Evolutionary conservation across 805 yeast genomes (phyloP), one percentile per base, ranked within the genome.

Genomic region (Metschnikowia lochheadii): DNA sequence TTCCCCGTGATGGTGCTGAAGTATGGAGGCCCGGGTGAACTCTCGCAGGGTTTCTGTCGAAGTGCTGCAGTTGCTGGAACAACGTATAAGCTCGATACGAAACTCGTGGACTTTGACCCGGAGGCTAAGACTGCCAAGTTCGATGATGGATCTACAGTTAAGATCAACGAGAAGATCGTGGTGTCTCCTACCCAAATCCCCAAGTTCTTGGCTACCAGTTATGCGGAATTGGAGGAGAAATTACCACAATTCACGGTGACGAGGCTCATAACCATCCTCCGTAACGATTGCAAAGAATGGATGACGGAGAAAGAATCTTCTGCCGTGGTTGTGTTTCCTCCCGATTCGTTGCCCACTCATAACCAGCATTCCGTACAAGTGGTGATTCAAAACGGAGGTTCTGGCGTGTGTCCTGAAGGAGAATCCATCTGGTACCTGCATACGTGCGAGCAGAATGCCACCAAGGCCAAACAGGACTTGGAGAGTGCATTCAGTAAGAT

Each of bases 21-120:
- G 73, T 92, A 84, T 69, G 99, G 98, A 50, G 95, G 96, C 2
- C 91, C 96, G 0, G 97, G 98, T 48, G 99, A 92, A 69, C 74
- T 92, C 26, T 84, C 96, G 14, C 99, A 92, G 71, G 99, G 97
- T 1, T 92, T 94, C 68, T 92, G 97, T 70, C 79, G 99, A 60
- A 87, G 96, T 51, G 98, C 98, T 3, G 99, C 99, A 13, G 98
- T 92, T 55, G 98, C 94, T 17, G 98, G 98, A 49, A 86, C 97
- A 49, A 89, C 95, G 33, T 92, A 94, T 70, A 89, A 90, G 66
- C 75, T 92, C 49, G 83, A 85, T 63, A 85, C 94, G 14, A 71
- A 76, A 37, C 68, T 92, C 47, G 70, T 70, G 5, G 80, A 81
- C 35, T 89, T 74, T 68, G 92, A 92, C 64, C 81, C 85, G 34